A percentile compares a stretch with the other conserved stretches of the same genome.
Evolutionary conservation across 495 filamentous ascomycete species (phyloP).

Genomic region (Aspergillus incahuasiensis): DNA sequence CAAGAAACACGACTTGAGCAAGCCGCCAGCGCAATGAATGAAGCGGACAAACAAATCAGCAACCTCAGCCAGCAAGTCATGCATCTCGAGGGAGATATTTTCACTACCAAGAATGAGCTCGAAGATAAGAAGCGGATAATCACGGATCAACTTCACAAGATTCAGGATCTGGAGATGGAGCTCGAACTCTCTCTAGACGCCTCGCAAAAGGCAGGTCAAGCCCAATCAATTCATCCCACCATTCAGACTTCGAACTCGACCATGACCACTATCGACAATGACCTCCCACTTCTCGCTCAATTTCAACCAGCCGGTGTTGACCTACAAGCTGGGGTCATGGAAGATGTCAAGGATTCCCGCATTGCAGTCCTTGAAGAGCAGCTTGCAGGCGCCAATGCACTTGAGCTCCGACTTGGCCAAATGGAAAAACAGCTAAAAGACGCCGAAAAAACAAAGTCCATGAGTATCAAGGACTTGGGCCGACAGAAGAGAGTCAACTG

Average conservation of each 20-base stretch:
- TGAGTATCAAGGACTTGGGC: no score
- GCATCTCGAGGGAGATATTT: not conserved
- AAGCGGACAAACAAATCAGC: not conserved
- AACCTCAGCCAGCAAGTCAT: not conserved
- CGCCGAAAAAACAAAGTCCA: not conserved
- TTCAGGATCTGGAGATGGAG: not conserved
- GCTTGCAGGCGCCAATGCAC: no score
- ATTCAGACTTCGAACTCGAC: no score
- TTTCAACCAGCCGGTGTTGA: not conserved
- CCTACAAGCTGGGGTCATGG: no score
- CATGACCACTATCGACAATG: no score
- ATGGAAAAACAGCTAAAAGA: not conserved
- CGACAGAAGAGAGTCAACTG: no score
- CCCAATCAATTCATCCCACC: no score
- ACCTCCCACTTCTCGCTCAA: not conserved
- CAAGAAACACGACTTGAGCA: not conserved
- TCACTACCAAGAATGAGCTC: not conserved
- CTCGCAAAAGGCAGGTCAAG: not conserved
- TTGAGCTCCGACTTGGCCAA: not conserved
- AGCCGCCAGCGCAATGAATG: not conserved
- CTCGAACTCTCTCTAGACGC: not conserved
- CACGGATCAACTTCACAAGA: not conserved
- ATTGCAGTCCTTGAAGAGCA: no score
- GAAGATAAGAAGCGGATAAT: not conserved
- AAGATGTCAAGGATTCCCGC: no score